Conservation (phyloP, 345 rosid genomes). For the Cardamine resedifolia region DNA sequence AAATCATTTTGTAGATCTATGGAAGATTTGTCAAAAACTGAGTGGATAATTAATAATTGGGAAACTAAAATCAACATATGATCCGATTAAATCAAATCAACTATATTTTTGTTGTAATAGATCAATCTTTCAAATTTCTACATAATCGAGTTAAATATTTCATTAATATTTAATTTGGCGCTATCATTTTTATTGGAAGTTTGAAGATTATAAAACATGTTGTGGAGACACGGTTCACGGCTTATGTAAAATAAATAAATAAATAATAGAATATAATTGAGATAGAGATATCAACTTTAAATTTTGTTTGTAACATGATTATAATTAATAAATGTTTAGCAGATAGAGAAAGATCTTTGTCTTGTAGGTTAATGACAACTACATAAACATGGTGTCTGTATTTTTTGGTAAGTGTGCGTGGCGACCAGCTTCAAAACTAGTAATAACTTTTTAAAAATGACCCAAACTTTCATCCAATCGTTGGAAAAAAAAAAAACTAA, state of each 20-base stretch:
- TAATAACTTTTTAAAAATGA: not conserved
- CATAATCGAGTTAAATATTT: not conserved
- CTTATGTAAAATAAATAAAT: not conserved
- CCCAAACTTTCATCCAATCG: not conserved
- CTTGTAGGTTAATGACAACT: not conserved
- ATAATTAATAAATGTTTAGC: slow-evolving; percentile 7
- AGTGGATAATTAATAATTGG: not conserved
- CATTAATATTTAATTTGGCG: too few species aligned
- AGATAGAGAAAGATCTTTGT: not conserved
- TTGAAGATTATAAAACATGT: not conserved
- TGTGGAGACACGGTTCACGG: not conserved
- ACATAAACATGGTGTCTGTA: not conserved
- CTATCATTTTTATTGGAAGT: not conserved
- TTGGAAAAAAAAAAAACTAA: not conserved
- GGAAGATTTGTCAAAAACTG: not conserved
- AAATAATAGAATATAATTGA: not conserved
- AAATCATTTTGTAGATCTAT: not conserved
- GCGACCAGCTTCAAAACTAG: not conserved
- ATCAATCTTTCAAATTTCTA: not conserved
- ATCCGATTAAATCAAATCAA: too few species aligned
- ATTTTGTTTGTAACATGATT: not conserved
- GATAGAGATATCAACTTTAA: not conserved
- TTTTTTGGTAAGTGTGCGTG: not conserved
- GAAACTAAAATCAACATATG: not conserved
- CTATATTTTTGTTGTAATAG: too few species aligned